Percentiles rank a stretch among this genome's conserved stretches.
These are phyloP conservation scores for Arabis hirsuta DNA, from an alignment of 345 rosid genomes.

Conservation along the genomic window DNA sequence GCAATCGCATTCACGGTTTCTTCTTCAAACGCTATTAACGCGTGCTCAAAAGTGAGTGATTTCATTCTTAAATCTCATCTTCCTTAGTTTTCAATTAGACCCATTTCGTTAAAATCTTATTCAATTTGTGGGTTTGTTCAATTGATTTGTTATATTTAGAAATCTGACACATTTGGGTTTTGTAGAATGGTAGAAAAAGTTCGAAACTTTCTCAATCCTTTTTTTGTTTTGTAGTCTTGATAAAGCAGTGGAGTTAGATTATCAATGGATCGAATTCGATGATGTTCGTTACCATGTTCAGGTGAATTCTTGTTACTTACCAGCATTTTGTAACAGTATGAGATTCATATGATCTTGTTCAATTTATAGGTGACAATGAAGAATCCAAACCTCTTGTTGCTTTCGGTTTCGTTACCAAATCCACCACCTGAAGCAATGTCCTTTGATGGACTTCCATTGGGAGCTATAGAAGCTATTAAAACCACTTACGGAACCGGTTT, in stretches of 20 bases:
- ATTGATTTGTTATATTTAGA: not conserved
- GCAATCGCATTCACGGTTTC: slow-evolving; percentile 92
- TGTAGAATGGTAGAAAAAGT: slow-evolving; percentile 18
- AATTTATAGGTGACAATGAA: slow-evolving; percentile 70
- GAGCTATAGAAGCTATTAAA: slow-evolving; percentile 96
- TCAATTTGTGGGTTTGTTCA: not conserved
- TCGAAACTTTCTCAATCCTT: not conserved
- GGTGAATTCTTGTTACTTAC: slow-evolving; percentile 48
- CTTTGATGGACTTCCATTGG: slow-evolving; percentile 82
- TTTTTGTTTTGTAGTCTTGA: slow-evolving; percentile 63
- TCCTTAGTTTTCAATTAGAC: not conserved
- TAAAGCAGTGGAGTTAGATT: slow-evolving; percentile 85
- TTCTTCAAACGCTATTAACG: slow-evolving; percentile 77
- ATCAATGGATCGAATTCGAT: slow-evolving; percentile 92
- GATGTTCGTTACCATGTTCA: slow-evolving; percentile 94
- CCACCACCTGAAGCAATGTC: slow-evolving; percentile 87
- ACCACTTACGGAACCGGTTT: slow-evolving; percentile 71
- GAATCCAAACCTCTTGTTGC: slow-evolving; percentile 71
- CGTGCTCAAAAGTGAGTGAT: slow-evolving; percentile 69
- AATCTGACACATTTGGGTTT: slow-evolving; percentile 31
- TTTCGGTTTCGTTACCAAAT: slow-evolving; percentile 84
- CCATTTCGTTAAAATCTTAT: not conserved
- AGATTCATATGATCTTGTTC: slow-evolving; percentile 6
- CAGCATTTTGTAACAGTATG: not conserved
- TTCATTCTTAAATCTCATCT: slow-evolving; percentile 13